Evolutionary conservation across 441 rosid species (phyloP).

Genomic region (Erodium chrysanthum): DNA sequence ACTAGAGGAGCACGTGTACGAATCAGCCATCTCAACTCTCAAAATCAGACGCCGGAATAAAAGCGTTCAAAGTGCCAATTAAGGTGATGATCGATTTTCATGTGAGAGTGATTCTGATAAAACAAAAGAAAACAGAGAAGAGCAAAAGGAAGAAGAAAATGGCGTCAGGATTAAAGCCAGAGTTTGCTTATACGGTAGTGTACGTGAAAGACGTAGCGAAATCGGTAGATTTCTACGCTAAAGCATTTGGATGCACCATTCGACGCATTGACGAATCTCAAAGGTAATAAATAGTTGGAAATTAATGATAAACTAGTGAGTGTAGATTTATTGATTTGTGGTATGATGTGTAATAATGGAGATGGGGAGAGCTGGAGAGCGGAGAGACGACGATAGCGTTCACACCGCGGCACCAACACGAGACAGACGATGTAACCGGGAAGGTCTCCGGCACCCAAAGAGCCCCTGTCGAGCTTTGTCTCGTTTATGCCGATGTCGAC

Average conservation of each 20-base stretch:
- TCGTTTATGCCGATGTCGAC: constrained; percentile 57
- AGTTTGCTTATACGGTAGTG: constrained; percentile 49
- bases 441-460: constrained; percentile 29
- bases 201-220: constrained; percentile 64
- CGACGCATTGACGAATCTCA: constrained; percentile 64
- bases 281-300: constrained; percentile 29
- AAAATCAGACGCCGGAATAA: neutral
- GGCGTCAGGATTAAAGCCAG: constrained; percentile 41
- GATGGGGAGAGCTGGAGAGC: constrained; percentile 85
- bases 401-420: constrained; percentile 67
- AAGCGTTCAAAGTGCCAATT: neutral
- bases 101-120: neutral
- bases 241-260: constrained; percentile 54
- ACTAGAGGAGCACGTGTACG: neutral
- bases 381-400: constrained; percentile 78
- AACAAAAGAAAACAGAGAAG: neutral
- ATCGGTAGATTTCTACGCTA: constrained; percentile 60
- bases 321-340: too few relatives aligned
- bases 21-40: neutral
- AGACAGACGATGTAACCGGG: constrained; percentile 62
- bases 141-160: constrained; percentile 17
- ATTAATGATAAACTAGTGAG: too few relatives aligned
- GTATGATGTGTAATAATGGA: neutral
- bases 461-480: constrained; percentile 59
- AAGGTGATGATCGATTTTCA: neutral